phyloP scores from a whole-genome alignment of 2,329 filamentous ascomycete species.

The Acephala macrosclerotiorum region DNA sequence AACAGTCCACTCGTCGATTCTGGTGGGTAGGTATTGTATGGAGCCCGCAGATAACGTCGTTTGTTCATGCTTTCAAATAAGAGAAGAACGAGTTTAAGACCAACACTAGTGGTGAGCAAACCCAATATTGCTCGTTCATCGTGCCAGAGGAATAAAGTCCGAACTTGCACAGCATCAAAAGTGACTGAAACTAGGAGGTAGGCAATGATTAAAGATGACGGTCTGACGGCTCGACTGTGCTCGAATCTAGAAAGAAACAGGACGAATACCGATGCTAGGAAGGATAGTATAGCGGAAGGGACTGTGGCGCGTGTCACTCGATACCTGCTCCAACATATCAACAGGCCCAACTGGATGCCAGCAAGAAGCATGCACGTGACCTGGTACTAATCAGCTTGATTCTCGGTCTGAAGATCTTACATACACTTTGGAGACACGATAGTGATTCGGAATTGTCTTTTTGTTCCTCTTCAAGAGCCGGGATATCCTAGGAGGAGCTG shows the following conservation, averaged over 20 bases:
- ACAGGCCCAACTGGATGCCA: constrained; percentile 27
- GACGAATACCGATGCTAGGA: constrained; percentile 24
- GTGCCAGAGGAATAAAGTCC: constrained; percentile 39
- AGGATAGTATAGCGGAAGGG: constrained; percentile 26
- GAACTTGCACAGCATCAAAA: constrained; percentile 30
- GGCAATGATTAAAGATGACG: constrained; percentile 26
- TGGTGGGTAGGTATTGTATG: constrained; percentile 30
- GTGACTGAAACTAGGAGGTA: constrained; percentile 29
- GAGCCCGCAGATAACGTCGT: constrained; percentile 21
- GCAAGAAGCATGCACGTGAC: constrained; percentile 14
- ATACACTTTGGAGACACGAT: constrained; percentile 22
- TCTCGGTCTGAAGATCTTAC: background rate
- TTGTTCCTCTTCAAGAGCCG: constrained; percentile 20
- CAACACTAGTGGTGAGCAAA: constrained; percentile 30
- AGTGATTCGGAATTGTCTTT: constrained; percentile 19
- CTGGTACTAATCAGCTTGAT: constrained; percentile 13
- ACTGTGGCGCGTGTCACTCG: constrained; percentile 34
- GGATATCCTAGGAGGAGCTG: constrained; percentile 21
- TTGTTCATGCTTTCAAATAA: constrained; percentile 37
- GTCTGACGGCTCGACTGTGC: constrained; percentile 26
- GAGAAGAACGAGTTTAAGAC: constrained; percentile 33
- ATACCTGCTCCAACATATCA: constrained; percentile 27
- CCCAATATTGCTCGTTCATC: constrained; percentile 27
- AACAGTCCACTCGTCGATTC: constrained; percentile 46
- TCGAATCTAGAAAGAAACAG: constrained; percentile 27